Percentiles rank a stretch among this genome's conserved stretches.
These are phyloP conservation scores for Monilinia fructicola DNA, from an alignment of 2,329 filamentous ascomycete genomes.

Conservation along the genomic window DNA sequence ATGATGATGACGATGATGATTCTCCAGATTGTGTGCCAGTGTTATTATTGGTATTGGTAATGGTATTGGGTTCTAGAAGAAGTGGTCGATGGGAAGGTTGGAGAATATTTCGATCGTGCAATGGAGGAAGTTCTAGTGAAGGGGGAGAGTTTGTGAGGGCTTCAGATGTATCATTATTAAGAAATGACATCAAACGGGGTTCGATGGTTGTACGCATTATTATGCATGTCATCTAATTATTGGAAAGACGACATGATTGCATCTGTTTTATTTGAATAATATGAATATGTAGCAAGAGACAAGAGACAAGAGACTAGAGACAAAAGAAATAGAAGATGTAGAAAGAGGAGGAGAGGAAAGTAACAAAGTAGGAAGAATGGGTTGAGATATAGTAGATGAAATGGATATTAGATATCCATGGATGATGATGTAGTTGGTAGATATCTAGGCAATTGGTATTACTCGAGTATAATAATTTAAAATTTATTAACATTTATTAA, in stretches of 20 bases:
- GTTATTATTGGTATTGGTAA: too few relatives aligned
- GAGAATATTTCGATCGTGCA: constrained; percentile 50
- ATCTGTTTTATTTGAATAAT: too few relatives aligned
- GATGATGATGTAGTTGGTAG: too few relatives aligned
- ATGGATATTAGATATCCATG: too few relatives aligned
- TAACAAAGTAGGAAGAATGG: neutral
- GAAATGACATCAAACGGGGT: constrained; percentile 63
- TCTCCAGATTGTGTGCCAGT: constrained; percentile 40
- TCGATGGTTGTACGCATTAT: constrained; percentile 54
- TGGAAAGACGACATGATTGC: constrained; percentile 14
- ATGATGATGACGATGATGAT: constrained; percentile 27
- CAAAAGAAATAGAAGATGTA: neutral
- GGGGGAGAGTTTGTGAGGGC: constrained; percentile 35
- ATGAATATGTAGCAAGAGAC: too few relatives aligned
- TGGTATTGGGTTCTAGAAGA: constrained; percentile 52
- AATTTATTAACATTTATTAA: too few relatives aligned
- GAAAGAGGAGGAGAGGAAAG: neutral
- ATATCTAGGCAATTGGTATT: too few relatives aligned
- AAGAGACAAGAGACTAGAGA: neutral
- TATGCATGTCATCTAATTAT: constrained; percentile 9
- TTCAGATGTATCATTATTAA: constrained; percentile 55
- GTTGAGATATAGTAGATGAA: too few relatives aligned
- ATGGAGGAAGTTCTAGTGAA: constrained; percentile 54
- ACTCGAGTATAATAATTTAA: too few relatives aligned
- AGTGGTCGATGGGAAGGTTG: constrained; percentile 46